phyloP scores from a whole-genome alignment of 192 early-diverging fungal species.

The Phycomyces blakesleeanus region DNA sequence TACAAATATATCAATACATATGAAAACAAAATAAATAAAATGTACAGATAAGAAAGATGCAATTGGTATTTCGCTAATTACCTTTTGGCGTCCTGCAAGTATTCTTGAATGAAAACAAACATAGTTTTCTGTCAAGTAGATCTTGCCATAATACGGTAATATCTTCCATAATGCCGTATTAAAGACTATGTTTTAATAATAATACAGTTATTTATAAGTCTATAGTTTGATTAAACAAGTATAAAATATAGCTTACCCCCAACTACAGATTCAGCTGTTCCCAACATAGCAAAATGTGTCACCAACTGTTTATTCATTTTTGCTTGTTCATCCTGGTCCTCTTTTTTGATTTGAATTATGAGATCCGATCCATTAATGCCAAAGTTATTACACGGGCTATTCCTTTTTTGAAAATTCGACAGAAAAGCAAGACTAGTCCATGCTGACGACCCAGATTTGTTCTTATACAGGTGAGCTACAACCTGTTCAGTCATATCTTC shows the following conservation, averaged over 20 bases:
- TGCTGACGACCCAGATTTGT: not conserved
- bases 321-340: conserved; percentile 20
- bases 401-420: not conserved
- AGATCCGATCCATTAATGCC: not conserved
- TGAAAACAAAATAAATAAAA: not conserved
- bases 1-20: conserved; percentile 1
- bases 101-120: conserved; percentile 57
- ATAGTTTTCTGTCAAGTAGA: conserved; percentile 61
- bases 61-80: not conserved
- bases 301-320: conserved; percentile 37
- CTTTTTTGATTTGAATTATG: not conserved
- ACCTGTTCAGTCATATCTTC: not conserved
- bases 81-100: conserved; percentile 44
- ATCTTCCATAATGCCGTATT: conserved; percentile 38
- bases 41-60: too few relatives aligned
- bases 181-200: conserved; percentile 31
- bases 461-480: not conserved
- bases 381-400: not conserved
- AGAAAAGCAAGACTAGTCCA: not conserved
- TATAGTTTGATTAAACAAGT: not conserved
- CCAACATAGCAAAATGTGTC: conserved; percentile 44
- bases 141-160: conserved; percentile 51
- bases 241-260: conserved; percentile 31
- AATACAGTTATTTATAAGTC: not conserved
- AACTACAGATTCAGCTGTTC: conserved; percentile 43